A percentile compares a stretch with the other conserved stretches of the same genome.
Evolutionary conservation across 306 rosid species (phyloP).

Genomic region (Castanopsis chinensis): DNA sequence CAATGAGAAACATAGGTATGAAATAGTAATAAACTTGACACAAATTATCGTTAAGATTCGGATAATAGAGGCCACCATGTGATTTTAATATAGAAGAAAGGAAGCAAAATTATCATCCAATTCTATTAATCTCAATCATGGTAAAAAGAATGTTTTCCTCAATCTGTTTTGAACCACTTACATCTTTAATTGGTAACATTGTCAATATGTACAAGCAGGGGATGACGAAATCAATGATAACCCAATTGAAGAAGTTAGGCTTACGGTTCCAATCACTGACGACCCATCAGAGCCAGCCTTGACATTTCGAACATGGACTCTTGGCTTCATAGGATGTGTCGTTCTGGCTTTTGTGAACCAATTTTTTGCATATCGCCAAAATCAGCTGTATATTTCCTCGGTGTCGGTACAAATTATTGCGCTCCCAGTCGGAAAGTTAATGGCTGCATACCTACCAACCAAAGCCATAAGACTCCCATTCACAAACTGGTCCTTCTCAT

Average conservation of each 20-base stretch:
- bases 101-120: background rate
- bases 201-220: constrained; percentile 10
- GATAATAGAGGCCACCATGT: no score
- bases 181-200: background rate
- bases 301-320: constrained; percentile 84
- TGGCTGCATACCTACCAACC: constrained; percentile 74
- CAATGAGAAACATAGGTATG: background rate
- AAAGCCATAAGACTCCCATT: constrained; percentile 32
- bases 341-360: constrained; percentile 74
- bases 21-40: background rate
- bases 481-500: constrained; percentile 52
- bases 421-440: constrained; percentile 71
- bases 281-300: constrained; percentile 63
- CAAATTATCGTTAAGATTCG: background rate
- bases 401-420: constrained; percentile 72
- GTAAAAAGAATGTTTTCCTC: background rate
- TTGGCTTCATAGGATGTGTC: constrained; percentile 57
- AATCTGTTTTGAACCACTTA: background rate
- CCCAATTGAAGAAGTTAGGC: constrained; percentile 83
- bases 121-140: background rate
- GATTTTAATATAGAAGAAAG: no score
- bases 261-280: constrained; percentile 66
- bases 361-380: constrained; percentile 65
- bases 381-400: constrained; percentile 46
- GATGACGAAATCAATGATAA: constrained; percentile 49